phyloP scores from a whole-genome alignment of 768 basidiomycete species.

The Leccinum barrowsii region DNA sequence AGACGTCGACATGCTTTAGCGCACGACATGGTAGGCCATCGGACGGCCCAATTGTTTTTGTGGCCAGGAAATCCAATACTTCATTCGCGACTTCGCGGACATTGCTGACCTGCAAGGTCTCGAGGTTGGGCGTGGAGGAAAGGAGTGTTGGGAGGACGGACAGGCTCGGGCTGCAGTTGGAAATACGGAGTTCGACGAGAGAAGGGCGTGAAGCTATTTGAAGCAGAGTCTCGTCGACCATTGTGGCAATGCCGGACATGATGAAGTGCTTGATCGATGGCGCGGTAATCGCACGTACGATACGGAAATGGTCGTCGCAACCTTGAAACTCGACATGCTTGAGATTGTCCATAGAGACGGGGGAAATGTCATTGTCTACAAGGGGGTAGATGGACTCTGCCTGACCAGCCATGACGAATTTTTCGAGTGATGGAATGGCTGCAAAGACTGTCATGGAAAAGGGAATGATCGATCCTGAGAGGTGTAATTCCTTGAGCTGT shows the following conservation, averaged over 20 bases:
- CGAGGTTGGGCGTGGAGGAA: conserved; percentile 34
- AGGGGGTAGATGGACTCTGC: no score
- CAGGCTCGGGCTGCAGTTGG: conserved; percentile 33
- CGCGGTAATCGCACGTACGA: conserved; percentile 24
- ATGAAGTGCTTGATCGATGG: conserved; percentile 30
- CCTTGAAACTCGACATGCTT: conserved; percentile 34
- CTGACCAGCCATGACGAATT: conserved; percentile 11
- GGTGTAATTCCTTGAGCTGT: conserved; percentile 20
- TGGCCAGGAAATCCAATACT: conserved; percentile 42
- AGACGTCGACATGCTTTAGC: conserved; percentile 52
- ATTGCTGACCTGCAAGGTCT: conserved; percentile 41
- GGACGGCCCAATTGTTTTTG: conserved; percentile 7
- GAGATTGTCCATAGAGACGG: conserved; percentile 31
- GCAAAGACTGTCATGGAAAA: conserved; percentile 14
- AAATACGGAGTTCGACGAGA: conserved; percentile 40
- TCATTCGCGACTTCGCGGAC: conserved; percentile 34
- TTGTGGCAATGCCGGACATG: conserved; percentile 14
- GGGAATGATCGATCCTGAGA: background rate
- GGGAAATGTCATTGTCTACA: background rate
- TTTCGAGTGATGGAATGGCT: conserved; percentile 26
- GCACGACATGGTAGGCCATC: conserved; percentile 39
- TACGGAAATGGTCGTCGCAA: background rate
- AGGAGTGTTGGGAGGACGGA: conserved; percentile 32
- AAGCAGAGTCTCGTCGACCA: conserved; percentile 22
- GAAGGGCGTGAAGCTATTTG: conserved; percentile 19